Evolutionary conservation across 371 early-diverging fungal genomes (phyloP).

Genomic region (Cokeromyces recurvatus): DNA sequence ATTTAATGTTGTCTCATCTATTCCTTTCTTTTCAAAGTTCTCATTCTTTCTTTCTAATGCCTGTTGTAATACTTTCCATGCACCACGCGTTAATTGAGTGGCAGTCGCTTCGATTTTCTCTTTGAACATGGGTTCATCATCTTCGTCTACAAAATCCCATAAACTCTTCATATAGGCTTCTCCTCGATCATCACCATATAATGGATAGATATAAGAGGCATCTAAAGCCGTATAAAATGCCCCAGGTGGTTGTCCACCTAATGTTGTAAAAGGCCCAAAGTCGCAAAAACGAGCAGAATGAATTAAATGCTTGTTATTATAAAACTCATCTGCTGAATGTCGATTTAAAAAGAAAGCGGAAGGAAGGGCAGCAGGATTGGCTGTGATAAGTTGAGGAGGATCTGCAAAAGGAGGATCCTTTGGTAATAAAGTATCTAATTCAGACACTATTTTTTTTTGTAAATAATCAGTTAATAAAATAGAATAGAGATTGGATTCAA

Average conservation of each 20-base stretch:
- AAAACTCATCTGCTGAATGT: slow-evolving; percentile 32
- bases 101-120: slow-evolving; percentile 16
- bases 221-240: slow-evolving; percentile 42
- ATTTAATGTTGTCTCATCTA: not conserved
- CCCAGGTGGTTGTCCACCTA: slow-evolving; percentile 47
- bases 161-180: slow-evolving; percentile 64
- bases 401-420: slow-evolving; percentile 25
- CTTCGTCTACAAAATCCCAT: slow-evolving; percentile 49
- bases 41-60: slow-evolving; percentile 14
- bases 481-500: not conserved
- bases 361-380: slow-evolving; percentile 40
- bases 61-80: slow-evolving; percentile 23
- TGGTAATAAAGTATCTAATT: slow-evolving; percentile 23
- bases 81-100: slow-evolving; percentile 26
- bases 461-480: not conserved
- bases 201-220: slow-evolving; percentile 48
- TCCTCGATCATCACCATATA: slow-evolving; percentile 59
- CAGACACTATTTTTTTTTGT: slow-evolving; percentile 9
- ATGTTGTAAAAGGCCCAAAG: slow-evolving; percentile 49
- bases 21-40: not conserved
- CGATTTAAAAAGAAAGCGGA: slow-evolving; percentile 37
- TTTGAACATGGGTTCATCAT: slow-evolving; percentile 1
- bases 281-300: slow-evolving; percentile 47
- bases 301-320: slow-evolving; percentile 29
- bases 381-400: slow-evolving; percentile 31